A percentile compares a stretch with the other conserved stretches of the same genome.
These are phyloP conservation scores for Cladosporium sphaerospermum DNA, from an alignment of 2,329 filamentous ascomycete species.

Conservation along the genomic window DNA sequence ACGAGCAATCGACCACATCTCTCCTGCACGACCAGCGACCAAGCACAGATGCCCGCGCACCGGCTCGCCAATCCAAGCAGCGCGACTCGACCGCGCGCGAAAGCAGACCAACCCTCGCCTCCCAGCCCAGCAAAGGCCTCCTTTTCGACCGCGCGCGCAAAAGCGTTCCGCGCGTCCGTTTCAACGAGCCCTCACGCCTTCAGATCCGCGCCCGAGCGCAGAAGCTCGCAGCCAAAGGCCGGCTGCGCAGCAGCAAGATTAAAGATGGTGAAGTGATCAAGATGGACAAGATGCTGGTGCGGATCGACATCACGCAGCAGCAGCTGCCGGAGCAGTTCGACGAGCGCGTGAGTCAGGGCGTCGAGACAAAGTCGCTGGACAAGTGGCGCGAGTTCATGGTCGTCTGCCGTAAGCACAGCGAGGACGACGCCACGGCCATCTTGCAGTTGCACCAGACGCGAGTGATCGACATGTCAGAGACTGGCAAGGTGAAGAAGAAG, in stretches of 20 bases:
- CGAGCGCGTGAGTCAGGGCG: constrained; percentile 56
- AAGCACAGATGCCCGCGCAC: not conserved
- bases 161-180: constrained; percentile 18
- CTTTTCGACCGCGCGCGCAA: constrained; percentile 4
- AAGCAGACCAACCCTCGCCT: not conserved
- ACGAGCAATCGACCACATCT: constrained; percentile 5
- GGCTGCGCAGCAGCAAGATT: constrained; percentile 28
- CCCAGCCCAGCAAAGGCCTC: not conserved
- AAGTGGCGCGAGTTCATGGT: constrained; percentile 61
- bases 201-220: constrained; percentile 26
- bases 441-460: constrained; percentile 31
- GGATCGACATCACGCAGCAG: constrained; percentile 48
- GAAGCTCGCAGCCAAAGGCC: constrained; percentile 25
- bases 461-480: constrained; percentile 50
- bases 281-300: constrained; percentile 62
- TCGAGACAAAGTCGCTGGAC: constrained; percentile 52
- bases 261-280: constrained; percentile 58
- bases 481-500: constrained; percentile 46
- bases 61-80: not conserved
- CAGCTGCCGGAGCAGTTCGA: constrained; percentile 54
- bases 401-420: constrained; percentile 54
- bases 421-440: constrained; percentile 42
- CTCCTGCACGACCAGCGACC: constrained; percentile 21
- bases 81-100: not conserved
- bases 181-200: constrained; percentile 26